phyloP scores from a whole-genome alignment of 495 filamentous ascomycete species.

The Peziza echinospora region DNA sequence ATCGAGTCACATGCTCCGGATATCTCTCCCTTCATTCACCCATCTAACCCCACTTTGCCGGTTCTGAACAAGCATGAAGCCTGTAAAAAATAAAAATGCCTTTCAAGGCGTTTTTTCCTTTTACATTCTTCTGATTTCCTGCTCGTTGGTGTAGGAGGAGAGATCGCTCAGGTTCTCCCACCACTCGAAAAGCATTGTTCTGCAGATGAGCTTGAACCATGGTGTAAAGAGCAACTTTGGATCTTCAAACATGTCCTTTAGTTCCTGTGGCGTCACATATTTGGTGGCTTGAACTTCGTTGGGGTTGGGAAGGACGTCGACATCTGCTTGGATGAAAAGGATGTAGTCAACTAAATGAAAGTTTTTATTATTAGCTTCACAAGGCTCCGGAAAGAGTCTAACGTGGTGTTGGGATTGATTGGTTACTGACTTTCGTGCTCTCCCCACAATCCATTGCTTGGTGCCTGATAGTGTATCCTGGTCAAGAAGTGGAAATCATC shows the following conservation, averaged over 20 bases:
- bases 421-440: slow-evolving; percentile 77
- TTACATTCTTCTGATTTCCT: slow-evolving; percentile 70
- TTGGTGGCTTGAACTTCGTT: slow-evolving; percentile 74
- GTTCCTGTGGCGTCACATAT: slow-evolving; percentile 62
- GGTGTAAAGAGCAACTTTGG: slow-evolving; percentile 69
- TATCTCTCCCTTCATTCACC: too few species aligned
- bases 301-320: slow-evolving; percentile 53
- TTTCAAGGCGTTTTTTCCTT: too few species aligned
- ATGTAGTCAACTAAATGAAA: slow-evolving; percentile 73
- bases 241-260: slow-evolving; percentile 71
- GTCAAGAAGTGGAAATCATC: slow-evolving; percentile 88
- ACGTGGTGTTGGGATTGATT: background rate
- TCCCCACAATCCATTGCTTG: slow-evolving; percentile 93
- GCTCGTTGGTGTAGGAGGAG: slow-evolving; percentile 71
- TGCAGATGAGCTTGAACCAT: slow-evolving; percentile 98
- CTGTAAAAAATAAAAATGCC: too few species aligned
- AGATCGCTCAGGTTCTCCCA: slow-evolving; percentile 75
- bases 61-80: too few species aligned
- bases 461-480: slow-evolving; percentile 91
- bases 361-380: background rate
- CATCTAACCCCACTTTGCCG: too few species aligned
- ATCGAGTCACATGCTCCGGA: too few species aligned
- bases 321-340: slow-evolving; percentile 87
- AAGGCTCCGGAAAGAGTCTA: background rate
- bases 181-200: slow-evolving; percentile 96